phyloP scores from a whole-genome alignment of 2,329 filamentous ascomycete genomes.

The Botrytis elliptica region DNA sequence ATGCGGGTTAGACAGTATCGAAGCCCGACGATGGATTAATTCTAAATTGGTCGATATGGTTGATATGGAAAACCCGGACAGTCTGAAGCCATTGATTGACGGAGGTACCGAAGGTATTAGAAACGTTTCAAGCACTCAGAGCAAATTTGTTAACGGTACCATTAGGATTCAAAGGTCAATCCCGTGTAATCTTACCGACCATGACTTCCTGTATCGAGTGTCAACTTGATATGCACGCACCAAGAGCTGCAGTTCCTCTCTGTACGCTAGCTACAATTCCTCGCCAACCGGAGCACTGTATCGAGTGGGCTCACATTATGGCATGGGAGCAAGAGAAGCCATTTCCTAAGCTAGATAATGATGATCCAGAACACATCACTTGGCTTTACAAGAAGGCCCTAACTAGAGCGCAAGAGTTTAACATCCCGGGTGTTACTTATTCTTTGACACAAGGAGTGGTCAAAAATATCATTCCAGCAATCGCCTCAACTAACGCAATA shows the following conservation, averaged over 20 bases:
- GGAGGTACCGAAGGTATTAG: constrained; percentile 81
- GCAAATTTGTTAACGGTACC: neutral
- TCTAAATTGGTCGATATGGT: constrained; percentile 88
- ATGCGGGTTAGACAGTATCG: constrained; percentile 94
- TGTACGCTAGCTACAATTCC: constrained; percentile 97
- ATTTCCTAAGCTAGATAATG: constrained; percentile 85
- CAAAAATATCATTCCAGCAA: constrained; percentile 99
- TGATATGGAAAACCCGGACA: constrained; percentile 77
- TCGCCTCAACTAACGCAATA: constrained; percentile 96
- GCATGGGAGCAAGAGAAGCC: constrained; percentile 89
- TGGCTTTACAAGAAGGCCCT: constrained; percentile 91
- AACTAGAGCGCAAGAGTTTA: constrained; percentile 78
- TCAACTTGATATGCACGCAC: constrained; percentile 97
- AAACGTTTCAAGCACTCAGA: neutral
- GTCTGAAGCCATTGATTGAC: constrained; percentile 89
- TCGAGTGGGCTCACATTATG: constrained; percentile 98
- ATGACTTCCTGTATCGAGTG: constrained; percentile 97
- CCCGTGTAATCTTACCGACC: constrained; percentile 85
- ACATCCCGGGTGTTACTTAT: constrained; percentile 90
- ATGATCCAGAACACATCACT: constrained; percentile 94
- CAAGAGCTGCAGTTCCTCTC: constrained; percentile 91
- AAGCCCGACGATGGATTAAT: constrained; percentile 98
- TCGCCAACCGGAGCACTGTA: constrained; percentile 94
- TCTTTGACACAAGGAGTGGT: constrained; percentile 95
- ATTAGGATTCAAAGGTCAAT: constrained; percentile 90